Base-by-base conservation (phyloP, 306 rosid genomes). In the Betula pendula region DNA sequence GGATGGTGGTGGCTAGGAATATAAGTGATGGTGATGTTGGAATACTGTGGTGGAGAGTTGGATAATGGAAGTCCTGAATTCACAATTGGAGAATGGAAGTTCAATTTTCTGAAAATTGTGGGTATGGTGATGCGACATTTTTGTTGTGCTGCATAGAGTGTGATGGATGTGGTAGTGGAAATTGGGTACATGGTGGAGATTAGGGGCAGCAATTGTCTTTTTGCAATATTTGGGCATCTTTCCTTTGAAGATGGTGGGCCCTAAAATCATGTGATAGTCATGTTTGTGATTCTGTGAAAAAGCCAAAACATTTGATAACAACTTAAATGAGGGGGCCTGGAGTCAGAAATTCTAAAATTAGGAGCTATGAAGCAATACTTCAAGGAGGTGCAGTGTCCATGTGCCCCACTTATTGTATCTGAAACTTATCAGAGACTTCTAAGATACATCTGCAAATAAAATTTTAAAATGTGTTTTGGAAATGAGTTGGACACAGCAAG, bases 161-260 rank as follows among this genome's bases (percentile, higher is more conserved):
- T 55, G 62, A 14, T 55, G 62, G 62, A 55, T 55, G 62, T 55
- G 25, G 25, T 55, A 24, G 29, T 8, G 31, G 15, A 55, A 22
- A 8, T 52, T 10, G 1, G 27, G 25, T 52, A 22, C 59, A 52
- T 42, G 45, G 59, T n/a, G 59, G 17, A 52, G 12, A 52, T 55
- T 55, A 55, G 62, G 62, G 62, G 62, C 62, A 55, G 62, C 62
- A 55, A 22, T 55, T 31, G 27, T 55, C 27, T 22, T 20, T 55
- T 22, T 55, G 29, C 16, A 55, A 55, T 10, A 20, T 55, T 24
- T 55, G 31, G 11, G 62, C 1, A 22, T 15, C 25, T 9, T 55
- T 55, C 10, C 13, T 10, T 24, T 9, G 29, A 20, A 38, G n/a
- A 55, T 55, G 62, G 15, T 55, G 13, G 14, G 62, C 8, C 31